Conservation (phyloP, 2,329 filamentous ascomycete species). For the Trichoderma koningii region DNA sequence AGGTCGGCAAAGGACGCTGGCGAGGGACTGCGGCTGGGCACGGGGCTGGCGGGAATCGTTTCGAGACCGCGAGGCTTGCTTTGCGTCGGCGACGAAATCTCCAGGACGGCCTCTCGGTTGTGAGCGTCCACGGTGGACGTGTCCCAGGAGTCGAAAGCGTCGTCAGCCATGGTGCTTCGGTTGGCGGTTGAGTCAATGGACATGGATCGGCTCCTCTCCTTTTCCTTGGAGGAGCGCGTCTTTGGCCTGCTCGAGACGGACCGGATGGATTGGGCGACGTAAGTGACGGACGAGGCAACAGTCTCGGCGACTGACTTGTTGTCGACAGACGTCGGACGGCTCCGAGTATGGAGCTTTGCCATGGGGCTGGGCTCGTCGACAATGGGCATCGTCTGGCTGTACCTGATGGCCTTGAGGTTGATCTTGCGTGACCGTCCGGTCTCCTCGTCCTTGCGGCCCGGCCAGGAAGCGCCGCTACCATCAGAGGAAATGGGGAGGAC, state of each 20-base stretch:
- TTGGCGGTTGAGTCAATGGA: constrained; percentile 50
- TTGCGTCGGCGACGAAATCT: constrained; percentile 49
- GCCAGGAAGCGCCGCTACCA: constrained; percentile 30
- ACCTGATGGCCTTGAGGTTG: constrained; percentile 56
- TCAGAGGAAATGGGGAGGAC: constrained; percentile 44
- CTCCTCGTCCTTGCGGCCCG: constrained; percentile 38
- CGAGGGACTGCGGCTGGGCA: constrained; percentile 65
- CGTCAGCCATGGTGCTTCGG: constrained; percentile 46
- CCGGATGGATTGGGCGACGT: constrained; percentile 50
- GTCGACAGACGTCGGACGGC: constrained; percentile 48
- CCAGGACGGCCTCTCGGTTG: constrained; percentile 59
- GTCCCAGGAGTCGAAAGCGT: constrained; percentile 75
- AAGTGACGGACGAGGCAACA: constrained; percentile 40
- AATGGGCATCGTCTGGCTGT: constrained; percentile 48
- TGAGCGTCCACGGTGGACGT: constrained; percentile 67
- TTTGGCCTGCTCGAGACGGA: constrained; percentile 60
- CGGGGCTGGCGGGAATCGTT: constrained; percentile 68
- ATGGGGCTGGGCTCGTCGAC: constrained; percentile 33
- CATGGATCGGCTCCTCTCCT: constrained; percentile 46
- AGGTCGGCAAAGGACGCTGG: constrained; percentile 61
- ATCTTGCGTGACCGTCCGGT: constrained; percentile 25
- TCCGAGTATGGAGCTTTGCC: constrained; percentile 32
- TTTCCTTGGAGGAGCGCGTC: constrained; percentile 50
- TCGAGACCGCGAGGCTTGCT: constrained; percentile 61
- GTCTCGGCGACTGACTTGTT: constrained; percentile 34